These are phyloP conservation scores for Elongisporangium senticosum DNA, from an alignment of 352 stramenopile genomes.

Conservation along the genomic window DNA sequence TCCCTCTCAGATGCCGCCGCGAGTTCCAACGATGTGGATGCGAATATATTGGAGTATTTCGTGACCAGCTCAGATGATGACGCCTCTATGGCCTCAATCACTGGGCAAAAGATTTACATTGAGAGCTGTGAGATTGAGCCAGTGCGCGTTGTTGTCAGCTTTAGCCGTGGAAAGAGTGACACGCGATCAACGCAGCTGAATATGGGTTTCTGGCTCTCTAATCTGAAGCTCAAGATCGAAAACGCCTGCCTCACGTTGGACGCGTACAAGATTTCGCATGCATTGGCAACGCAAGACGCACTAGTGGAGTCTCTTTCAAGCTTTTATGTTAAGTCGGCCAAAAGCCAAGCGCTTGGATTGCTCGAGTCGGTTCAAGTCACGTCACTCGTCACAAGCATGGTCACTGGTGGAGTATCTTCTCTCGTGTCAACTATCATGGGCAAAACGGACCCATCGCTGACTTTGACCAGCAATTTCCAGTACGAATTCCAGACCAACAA, in stretches of 20 bases:
- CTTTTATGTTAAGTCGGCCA: constrained; percentile 81
- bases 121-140: constrained; percentile 59
- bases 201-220: constrained; percentile 69
- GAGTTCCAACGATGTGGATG: constrained; percentile 23
- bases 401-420: constrained; percentile 68
- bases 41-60: constrained; percentile 71
- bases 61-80: constrained; percentile 38
- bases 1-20: constrained; percentile 29
- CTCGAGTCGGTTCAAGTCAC: constrained; percentile 85
- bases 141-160: constrained; percentile 71
- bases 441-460: constrained; percentile 62
- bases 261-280: constrained; percentile 56
- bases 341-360: constrained; percentile 73
- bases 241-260: constrained; percentile 76
- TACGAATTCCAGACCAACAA: constrained; percentile 73
- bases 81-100: constrained; percentile 63
- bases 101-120: constrained; percentile 74
- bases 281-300: constrained; percentile 69
- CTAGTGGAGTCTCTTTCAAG: constrained; percentile 50
- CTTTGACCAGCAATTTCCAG: constrained; percentile 38
- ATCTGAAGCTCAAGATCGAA: constrained; percentile 84
- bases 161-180: constrained; percentile 66
- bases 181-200: constrained; percentile 15
- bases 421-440: constrained; percentile 76
- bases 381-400: constrained; percentile 78